A percentile compares a stretch with the other conserved stretches of the same genome.
Conservation (phyloP, 2,329 filamentous ascomycete genomes). For the Aspergillus alliaceus region DNA sequence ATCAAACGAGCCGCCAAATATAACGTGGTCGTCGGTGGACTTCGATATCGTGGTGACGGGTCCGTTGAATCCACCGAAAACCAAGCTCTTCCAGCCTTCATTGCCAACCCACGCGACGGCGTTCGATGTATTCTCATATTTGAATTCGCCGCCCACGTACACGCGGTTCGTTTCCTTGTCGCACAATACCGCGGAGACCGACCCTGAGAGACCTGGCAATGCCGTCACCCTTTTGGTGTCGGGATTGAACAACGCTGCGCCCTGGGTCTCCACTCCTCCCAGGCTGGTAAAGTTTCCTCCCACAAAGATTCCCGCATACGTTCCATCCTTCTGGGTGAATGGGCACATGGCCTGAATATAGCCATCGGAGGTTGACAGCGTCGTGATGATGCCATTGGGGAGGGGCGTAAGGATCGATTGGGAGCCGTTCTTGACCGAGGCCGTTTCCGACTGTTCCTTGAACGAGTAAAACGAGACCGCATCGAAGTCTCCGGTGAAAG, state of each 20-base stretch:
- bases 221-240: conserved; percentile 68
- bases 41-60: conserved; percentile 84
- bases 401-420: conserved; percentile 77
- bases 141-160: conserved; percentile 88
- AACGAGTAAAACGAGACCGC: conserved; percentile 89
- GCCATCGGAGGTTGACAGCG: conserved; percentile 74
- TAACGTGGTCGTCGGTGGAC: conserved; percentile 75
- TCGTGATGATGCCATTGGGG: conserved; percentile 80
- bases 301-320: conserved; percentile 72
- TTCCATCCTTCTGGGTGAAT: conserved; percentile 66
- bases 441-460: conserved; percentile 68
- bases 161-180: conserved; percentile 75
- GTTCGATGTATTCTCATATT: conserved; percentile 77
- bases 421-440: conserved; percentile 69
- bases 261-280: conserved; percentile 70
- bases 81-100: conserved; percentile 73
- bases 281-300: conserved; percentile 96
- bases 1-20: conserved; percentile 90
- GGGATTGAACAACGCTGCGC: conserved; percentile 79
- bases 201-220: conserved; percentile 78
- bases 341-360: conserved; percentile 87
- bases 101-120: conserved; percentile 76
- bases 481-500: conserved; percentile 84
- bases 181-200: conserved; percentile 79
- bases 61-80: conserved; percentile 93